phyloP scores from a whole-genome alignment of 768 basidiomycete species.

The Ephemerocybe angulata region DNA sequence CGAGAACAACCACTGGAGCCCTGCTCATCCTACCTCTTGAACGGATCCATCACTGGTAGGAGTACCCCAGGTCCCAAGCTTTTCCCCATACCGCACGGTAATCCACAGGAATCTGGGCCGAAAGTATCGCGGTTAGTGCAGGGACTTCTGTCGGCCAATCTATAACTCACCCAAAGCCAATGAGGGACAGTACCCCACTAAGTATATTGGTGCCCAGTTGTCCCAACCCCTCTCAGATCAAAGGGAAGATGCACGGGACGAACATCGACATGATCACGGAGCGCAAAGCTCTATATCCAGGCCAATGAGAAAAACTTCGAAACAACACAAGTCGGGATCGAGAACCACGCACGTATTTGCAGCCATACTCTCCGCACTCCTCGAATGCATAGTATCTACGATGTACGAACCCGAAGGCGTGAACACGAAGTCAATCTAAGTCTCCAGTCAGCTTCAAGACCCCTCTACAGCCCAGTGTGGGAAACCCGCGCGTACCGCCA shows the following conservation, averaged over 20 bases:
- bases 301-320: too few species aligned
- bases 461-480: background rate
- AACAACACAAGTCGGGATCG: too few species aligned
- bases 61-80: background rate
- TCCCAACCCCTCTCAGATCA: constrained; percentile 12
- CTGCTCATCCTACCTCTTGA: background rate
- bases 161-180: constrained; percentile 9
- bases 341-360: constrained; percentile 42
- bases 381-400: constrained; percentile 57
- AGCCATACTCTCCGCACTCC: constrained; percentile 61
- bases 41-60: background rate
- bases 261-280: background rate
- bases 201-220: constrained; percentile 5
- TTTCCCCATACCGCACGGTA: background rate
- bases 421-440: constrained; percentile 53
- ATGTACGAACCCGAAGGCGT: constrained; percentile 53
- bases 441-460: background rate
- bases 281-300: constrained; percentile 10
- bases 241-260: constrained; percentile 5
- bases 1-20: too few species aligned
- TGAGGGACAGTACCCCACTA: background rate
- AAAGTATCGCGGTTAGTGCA: too few species aligned
- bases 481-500: constrained; percentile 54
- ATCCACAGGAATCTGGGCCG: background rate
- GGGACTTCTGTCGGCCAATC: too few species aligned